A percentile compares a stretch with the other conserved stretches of the same genome.
Evolutionary conservation across 805 yeast genomes (phyloP).

Genomic region (Lachancea mirantina): DNA sequence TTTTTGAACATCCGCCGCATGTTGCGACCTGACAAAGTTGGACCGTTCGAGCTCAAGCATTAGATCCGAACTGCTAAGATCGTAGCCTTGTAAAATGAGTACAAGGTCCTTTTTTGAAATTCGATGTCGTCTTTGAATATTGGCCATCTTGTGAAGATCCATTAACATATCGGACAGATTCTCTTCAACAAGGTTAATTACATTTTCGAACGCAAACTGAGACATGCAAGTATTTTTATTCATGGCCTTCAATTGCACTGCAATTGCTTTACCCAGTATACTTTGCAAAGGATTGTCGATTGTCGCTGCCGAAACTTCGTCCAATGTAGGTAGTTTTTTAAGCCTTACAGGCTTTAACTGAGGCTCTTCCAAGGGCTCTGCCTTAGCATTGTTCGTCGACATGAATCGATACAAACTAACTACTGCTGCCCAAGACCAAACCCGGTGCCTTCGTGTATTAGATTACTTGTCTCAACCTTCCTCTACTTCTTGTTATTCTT

Average conservation of each 20-base stretch:
- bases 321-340: conserved; percentile 14
- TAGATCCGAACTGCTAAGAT: conserved; percentile 36
- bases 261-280: conserved; percentile 30
- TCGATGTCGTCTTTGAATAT: conserved; percentile 52
- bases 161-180: conserved; percentile 35
- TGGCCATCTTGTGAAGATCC: conserved; percentile 44
- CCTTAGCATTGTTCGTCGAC: too few species aligned
- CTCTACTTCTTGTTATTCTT: too few species aligned
- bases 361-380: too few species aligned
- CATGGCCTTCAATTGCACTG: conserved; percentile 31
- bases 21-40: conserved; percentile 15
- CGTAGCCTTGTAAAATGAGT: conserved; percentile 38
- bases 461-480: too few species aligned
- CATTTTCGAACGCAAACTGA: conserved; percentile 33
- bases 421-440: too few species aligned
- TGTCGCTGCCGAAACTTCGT: conserved; percentile 16
- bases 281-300: conserved; percentile 17
- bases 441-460: too few species aligned
- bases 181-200: conserved; percentile 31
- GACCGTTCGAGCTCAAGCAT: conserved; percentile 31
- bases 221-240: conserved; percentile 27
- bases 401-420: not conserved
- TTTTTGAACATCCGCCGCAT: conserved; percentile 9
- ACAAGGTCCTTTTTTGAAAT: conserved; percentile 48
- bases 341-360: conserved; percentile 3